Base-by-base conservation (phyloP, 306 rosid genomes). In the Cyamopsis tetragonoloba region DNA sequence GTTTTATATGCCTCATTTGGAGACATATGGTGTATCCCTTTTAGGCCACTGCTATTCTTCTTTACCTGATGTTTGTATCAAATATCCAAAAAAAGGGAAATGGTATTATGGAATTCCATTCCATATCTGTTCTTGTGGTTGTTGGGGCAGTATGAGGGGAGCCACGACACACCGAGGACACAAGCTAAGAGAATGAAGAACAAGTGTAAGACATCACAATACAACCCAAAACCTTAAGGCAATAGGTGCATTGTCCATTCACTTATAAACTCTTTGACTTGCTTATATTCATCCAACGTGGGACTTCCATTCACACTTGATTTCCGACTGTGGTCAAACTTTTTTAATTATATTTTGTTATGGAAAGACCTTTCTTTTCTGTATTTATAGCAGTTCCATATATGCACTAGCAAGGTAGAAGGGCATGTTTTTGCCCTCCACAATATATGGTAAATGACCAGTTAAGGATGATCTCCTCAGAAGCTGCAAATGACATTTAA, bases 401-500 rank as follows among this genome's bases (percentile, higher is more conserved):
- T 30, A 61, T 13, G 18, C 13, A 51, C 23, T 28, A 54, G 15
- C 2, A 22, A 20, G 41, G 13, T 35, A 17, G 5, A 15, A 24
- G 34, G 49, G 18, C 34, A 15, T 46, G 4, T 19, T 58, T 18
- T 23, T 37, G 35, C n/a, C 97, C 75, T 83, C 79, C 48, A 61
- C 51, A 53, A 42, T 65, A 56, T 74, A 68, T 18, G 56, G 79
- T 37, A 66, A 68, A 37, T 44, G 35, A 46, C 28, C 77, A 68
- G 76, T 66, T 57, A 57, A 68, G 66, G 71, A 72, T 17, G 20
- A 38, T 24, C 73, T 50, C 34, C 60, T 56, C 30, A 51, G 22
- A 77, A 28, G 63, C 90, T 86, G 71, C 77, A 78, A 26, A 69
- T 73, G 70, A 26, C 60, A 70, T 3, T n/a, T n/a, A n/a, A n/a